Conservation (phyloP, 2,329 filamentous ascomycete genomes). For the Whalleya microplaca region DNA sequence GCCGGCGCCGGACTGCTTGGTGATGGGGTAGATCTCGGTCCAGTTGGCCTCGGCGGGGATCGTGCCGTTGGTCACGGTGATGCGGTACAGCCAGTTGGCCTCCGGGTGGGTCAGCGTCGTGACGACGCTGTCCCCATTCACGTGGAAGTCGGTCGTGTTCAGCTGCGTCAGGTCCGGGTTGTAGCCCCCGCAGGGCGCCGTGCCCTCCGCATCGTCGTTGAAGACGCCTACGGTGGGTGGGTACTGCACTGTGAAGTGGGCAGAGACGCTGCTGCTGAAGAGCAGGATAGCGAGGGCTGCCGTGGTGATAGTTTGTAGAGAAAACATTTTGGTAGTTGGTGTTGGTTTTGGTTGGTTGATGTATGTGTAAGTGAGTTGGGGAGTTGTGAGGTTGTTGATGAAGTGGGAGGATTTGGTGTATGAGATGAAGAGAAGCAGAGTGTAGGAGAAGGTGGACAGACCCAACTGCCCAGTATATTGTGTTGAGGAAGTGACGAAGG, state of each 20-base stretch:
- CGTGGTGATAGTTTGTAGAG: constrained; percentile 41
- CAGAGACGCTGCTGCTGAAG: constrained; percentile 46
- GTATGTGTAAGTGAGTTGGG: too few relatives aligned
- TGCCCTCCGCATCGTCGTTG: constrained; percentile 49
- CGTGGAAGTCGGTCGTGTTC: constrained; percentile 55
- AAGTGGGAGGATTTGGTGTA: too few relatives aligned
- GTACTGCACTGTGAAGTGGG: constrained; percentile 59
- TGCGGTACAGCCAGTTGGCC: constrained; percentile 61
- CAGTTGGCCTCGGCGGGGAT: constrained; percentile 53
- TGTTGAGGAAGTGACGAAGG: too few relatives aligned
- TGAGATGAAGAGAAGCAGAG: too few relatives aligned
- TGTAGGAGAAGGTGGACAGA: too few relatives aligned
- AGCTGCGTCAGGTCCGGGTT: constrained; percentile 45
- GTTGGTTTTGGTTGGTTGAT: neutral
- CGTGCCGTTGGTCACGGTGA: constrained; percentile 46
- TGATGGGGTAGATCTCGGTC: constrained; percentile 58
- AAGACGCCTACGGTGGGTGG: constrained; percentile 52
- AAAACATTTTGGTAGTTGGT: constrained; percentile 37
- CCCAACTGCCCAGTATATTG: too few relatives aligned
- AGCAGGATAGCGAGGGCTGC: constrained; percentile 31
- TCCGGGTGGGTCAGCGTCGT: constrained; percentile 54
- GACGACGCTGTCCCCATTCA: constrained; percentile 58
- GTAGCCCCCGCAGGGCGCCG: constrained; percentile 59
- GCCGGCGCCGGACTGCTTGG: constrained; percentile 58
- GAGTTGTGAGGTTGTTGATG: too few relatives aligned